Evolutionary conservation across 148 eudicot species (phyloP).

Genomic region (Suaeda aralocaspica): DNA sequence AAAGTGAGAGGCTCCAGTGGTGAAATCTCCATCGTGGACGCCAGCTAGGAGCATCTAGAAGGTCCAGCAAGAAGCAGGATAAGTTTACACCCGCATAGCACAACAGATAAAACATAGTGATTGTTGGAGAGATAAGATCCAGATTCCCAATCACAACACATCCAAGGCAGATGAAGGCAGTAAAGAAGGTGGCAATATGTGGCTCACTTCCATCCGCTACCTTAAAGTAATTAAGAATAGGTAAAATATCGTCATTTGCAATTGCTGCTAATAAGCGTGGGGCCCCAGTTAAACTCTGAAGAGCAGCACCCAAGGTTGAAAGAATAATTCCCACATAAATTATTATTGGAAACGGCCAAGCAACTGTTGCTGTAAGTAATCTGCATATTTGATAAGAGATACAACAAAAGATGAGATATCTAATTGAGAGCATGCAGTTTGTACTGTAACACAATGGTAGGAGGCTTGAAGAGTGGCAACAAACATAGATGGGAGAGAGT

Average conservation of each 20-base stretch:
- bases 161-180: slow-evolving; percentile 88
- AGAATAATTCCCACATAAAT: slow-evolving; percentile 88
- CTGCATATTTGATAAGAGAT: slow-evolving; percentile 43
- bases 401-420: neutral
- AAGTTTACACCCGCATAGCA: slow-evolving; percentile 97
- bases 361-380: slow-evolving; percentile 91
- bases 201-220: slow-evolving; percentile 94
- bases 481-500: no score
- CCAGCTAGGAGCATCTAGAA: slow-evolving; percentile 99
- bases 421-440: neutral
- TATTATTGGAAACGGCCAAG: slow-evolving; percentile 88
- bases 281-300: slow-evolving; percentile 95
- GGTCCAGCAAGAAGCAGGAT: slow-evolving; percentile 97
- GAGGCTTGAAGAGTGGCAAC: no score
- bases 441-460: neutral
- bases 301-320: slow-evolving; percentile 97
- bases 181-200: slow-evolving; percentile 80
- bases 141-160: slow-evolving; percentile 96
- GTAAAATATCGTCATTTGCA: slow-evolving; percentile 96
- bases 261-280: slow-evolving; percentile 96
- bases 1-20: slow-evolving; percentile 98
- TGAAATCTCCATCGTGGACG: slow-evolving; percentile 99
- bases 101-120: slow-evolving; percentile 93
- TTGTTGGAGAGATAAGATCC: slow-evolving; percentile 91
- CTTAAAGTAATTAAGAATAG: slow-evolving; percentile 91